These are phyloP conservation scores for Penicillium sp. DNA, from an alignment of 2,329 filamentous ascomycete species.

Conservation along the genomic window DNA sequence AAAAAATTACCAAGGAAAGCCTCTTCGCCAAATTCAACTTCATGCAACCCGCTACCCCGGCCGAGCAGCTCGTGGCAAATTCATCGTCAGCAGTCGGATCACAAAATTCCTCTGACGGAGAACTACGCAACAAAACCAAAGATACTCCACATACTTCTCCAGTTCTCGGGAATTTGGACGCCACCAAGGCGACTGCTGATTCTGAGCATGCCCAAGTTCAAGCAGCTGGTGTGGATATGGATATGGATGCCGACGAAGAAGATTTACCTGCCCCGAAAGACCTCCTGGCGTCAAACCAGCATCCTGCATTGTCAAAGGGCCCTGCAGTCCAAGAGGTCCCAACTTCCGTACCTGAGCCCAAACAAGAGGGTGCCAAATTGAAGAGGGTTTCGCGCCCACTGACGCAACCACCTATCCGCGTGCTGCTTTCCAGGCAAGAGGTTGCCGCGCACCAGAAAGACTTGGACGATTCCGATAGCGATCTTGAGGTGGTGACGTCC, in stretches of 20 bases:
- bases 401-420: constrained; percentile 37
- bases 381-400: constrained; percentile 27
- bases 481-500: constrained; percentile 62
- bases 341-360: constrained; percentile 10
- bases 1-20: constrained; percentile 80
- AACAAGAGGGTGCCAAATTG: constrained; percentile 25
- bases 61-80: constrained; percentile 29
- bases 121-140: constrained; percentile 42
- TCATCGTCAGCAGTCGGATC: constrained; percentile 54
- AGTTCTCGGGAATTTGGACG: constrained; percentile 32
- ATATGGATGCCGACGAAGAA: constrained; percentile 30
- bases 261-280: constrained; percentile 45
- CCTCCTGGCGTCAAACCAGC: constrained; percentile 29
- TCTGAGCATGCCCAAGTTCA: not conserved
- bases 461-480: constrained; percentile 52
- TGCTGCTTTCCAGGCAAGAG: constrained; percentile 42
- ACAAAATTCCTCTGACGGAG: constrained; percentile 43
- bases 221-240: constrained; percentile 10
- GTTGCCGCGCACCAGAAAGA: constrained; percentile 37
- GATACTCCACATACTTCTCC: constrained; percentile 73
- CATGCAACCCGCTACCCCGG: constrained; percentile 45
- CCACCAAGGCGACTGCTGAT: constrained; percentile 10
- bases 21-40: constrained; percentile 85
- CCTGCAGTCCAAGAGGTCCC: not conserved
- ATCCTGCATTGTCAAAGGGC: constrained; percentile 13